Evolutionary conservation across 2,329 filamentous ascomycete genomes (phyloP).

Genomic region (Colletotrichum simmondsii): DNA sequence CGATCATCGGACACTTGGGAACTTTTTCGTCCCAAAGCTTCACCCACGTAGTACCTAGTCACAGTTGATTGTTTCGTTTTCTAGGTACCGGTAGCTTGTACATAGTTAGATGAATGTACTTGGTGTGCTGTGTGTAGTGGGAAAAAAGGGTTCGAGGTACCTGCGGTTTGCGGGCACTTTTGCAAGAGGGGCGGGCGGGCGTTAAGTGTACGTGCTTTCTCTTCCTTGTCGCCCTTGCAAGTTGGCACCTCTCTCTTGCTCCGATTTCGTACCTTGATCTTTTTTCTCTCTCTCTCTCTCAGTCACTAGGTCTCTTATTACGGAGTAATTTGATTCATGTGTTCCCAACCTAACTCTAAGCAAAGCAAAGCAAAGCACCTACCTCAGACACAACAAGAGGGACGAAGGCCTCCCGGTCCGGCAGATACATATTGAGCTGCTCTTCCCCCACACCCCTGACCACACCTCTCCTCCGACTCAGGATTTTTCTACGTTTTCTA

Average conservation of each 20-base stretch:
- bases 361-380: not conserved
- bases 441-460: slow-evolving; percentile 31
- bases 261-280: not conserved
- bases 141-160: not conserved
- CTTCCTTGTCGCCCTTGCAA: slow-evolving; percentile 1
- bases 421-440: slow-evolving; percentile 34
- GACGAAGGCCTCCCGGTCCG: slow-evolving; percentile 33
- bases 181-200: slow-evolving; percentile 17
- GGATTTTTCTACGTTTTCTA: slow-evolving; percentile 27
- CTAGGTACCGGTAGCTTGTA: too few species aligned
- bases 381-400: slow-evolving; percentile 15
- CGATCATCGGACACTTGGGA: slow-evolving; percentile 44
- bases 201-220: not conserved
- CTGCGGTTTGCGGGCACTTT: slow-evolving; percentile 22
- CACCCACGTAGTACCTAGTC: not conserved
- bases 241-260: not conserved
- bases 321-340: slow-evolving; percentile 10
- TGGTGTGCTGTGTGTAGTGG: not conserved
- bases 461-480: slow-evolving; percentile 15
- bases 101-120: not conserved
- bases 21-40: slow-evolving; percentile 19
- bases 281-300: not conserved
- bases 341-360: slow-evolving; percentile 9
- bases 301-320: not conserved
- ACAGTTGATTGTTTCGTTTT: not conserved